Conservation (phyloP, 257 asterid species). For the Nicotiana benthamiana region DNA sequence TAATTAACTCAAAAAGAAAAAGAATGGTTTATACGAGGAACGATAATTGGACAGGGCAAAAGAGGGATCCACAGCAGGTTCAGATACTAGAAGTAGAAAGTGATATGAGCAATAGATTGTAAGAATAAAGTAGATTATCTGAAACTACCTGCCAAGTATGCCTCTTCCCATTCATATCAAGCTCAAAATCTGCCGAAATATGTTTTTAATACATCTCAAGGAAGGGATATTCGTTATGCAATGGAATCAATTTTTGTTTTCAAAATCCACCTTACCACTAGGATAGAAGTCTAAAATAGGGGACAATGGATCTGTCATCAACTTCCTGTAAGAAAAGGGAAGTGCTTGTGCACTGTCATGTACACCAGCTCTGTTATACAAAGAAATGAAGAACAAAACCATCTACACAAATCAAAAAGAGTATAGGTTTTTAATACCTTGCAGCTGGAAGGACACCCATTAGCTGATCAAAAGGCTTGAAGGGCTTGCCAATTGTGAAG, state of each 20-base stretch:
- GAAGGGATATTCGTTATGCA: not conserved
- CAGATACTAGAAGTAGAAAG: too few relatives aligned
- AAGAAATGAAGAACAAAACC: conserved; percentile 1
- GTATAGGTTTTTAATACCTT: conserved; percentile 26
- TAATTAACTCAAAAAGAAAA: too few relatives aligned
- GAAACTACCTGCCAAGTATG: conserved; percentile 52
- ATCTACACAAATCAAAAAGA: not conserved
- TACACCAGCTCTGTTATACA: conserved; percentile 10
- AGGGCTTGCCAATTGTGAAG: conserved; percentile 52
- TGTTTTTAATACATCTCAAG: not conserved
- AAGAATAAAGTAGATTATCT: not conserved
- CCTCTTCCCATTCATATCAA: conserved; percentile 53
- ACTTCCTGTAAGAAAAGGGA: conserved; percentile 39
- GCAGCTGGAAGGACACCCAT: conserved; percentile 78
- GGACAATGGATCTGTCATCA: conserved; percentile 54
- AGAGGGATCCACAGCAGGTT: too few relatives aligned
- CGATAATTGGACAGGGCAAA: too few relatives aligned
- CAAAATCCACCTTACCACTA: conserved; percentile 26
- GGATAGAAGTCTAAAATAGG: conserved; percentile 63
- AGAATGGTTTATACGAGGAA: too few relatives aligned
- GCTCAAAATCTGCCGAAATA: conserved; percentile 43
- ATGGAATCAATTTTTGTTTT: not conserved
- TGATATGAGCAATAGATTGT: too few relatives aligned
- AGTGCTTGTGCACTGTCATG: conserved; percentile 50
- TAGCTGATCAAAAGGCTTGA: conserved; percentile 61